Percentiles rank a stretch among this genome's conserved stretches.
phyloP scores from a whole-genome alignment of 331 rosid genomes.

The Malus hybrid region DNA sequence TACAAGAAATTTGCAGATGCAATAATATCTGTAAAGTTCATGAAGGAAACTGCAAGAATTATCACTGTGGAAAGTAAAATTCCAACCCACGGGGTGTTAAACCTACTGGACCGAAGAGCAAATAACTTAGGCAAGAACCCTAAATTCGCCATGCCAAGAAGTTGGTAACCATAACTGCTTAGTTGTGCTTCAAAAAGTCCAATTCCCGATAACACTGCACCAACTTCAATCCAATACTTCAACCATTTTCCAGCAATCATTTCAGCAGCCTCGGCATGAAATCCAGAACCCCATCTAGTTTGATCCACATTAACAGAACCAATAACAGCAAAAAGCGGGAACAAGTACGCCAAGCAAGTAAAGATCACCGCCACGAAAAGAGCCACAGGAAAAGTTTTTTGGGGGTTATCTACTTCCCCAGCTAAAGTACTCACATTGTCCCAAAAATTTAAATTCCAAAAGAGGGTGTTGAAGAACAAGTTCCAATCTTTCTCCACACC shows the following conservation, averaged over 20 bases:
- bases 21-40: constrained; percentile 31
- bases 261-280: constrained; percentile 36
- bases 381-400: constrained; percentile 61
- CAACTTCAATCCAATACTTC: constrained; percentile 39
- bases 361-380: constrained; percentile 57
- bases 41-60: constrained; percentile 29
- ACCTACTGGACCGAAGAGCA: constrained; percentile 17
- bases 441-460: constrained; percentile 91
- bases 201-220: constrained; percentile 37
- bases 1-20: constrained; percentile 48
- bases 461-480: constrained; percentile 59
- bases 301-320: constrained; percentile 37
- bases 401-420: constrained; percentile 76
- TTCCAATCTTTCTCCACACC: constrained; percentile 65
- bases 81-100: constrained; percentile 43
- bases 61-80: constrained; percentile 29
- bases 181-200: constrained; percentile 49
- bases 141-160: constrained; percentile 40
- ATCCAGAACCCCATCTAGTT: constrained; percentile 37
- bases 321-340: constrained; percentile 61
- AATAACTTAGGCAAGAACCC: constrained; percentile 35
- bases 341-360: constrained; percentile 51
- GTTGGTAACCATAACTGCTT: constrained; percentile 36
- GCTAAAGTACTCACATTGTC: constrained; percentile 79
- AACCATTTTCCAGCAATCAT: constrained; percentile 51